Base-by-base conservation (phyloP, 768 basidiomycete species). In the Collybia sordida region DNA sequence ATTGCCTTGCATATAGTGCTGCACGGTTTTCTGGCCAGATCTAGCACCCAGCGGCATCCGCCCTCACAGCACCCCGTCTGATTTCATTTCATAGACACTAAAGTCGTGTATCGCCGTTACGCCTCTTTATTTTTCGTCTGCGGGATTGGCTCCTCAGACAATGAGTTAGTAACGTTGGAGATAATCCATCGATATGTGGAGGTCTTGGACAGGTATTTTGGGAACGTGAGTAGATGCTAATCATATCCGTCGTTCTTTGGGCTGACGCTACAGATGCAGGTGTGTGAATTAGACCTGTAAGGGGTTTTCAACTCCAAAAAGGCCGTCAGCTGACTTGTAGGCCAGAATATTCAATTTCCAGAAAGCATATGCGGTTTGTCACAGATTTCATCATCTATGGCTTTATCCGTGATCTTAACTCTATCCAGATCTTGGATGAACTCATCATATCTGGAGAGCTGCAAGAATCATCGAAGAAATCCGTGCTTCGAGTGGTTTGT, bases 311-410 rank as follows among this genome's bases (percentile, higher is more conserved):
- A 34, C 18, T 44, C 17, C 42, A 27, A 17, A n/a, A 25, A 34
- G 45, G 14, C n/a, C 40, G 21, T 41, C 45, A 34, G 42, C 43
- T 50, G 42, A 54, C 42, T 38, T 36, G 3, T 24, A 47, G 54
- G 44, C 22, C 58, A 96, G 93, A 43, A 98, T 99, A 60, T 99
- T 99, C 82, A 98, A 98, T 77, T 99, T 98, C 68, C 96, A 98
- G 67, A 99, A 98, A 71, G 97, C 97, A 37, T 98, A 94, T 66
- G 92, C 96, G 8, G 95, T 91, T 42, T 3, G 67, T 62, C 49
- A 35, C 49, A 51, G 37, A 23, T 52, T 47, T 40, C 14, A 47
- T 47, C 21, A 39, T 18, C 27, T 21, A 12, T 35, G 25, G 31
- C 34, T 41, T 41, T 35, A 54, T 34, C 37, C 42, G 14, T 24